Evolutionary conservation across 176 grass and related monocot species (phyloP), one percentile per base, ranked within the genome.

Genomic region (Hordeum marinum): DNA sequence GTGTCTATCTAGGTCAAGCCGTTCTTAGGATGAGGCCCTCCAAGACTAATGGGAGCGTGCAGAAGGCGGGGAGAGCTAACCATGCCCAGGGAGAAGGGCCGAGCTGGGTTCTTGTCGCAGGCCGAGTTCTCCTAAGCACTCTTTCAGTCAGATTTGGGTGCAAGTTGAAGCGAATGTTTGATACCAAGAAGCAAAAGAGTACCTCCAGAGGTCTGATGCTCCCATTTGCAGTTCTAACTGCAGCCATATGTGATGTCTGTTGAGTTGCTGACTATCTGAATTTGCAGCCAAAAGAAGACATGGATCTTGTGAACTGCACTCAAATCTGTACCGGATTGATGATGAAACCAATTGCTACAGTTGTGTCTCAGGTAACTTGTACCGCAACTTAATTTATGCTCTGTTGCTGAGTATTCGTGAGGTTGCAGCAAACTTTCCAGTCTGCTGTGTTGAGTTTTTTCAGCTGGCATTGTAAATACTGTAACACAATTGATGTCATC

Each of bases 51-150:
- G 85, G 87, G 64, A 79, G 85, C 77, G 78, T 88, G 63, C 83
- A 89, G 82, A 93, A 90, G 80, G 40, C 64, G 50, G 37, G 50
- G 72, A 93, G 73, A 50, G 46, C 20, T 63, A 88, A 78, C 70
- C 63, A 87, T 88, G 23, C 46, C 76, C 95, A 91, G 90, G 68
- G 81, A 43, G 87, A 87, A 42, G 85, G 91, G 62, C 72, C 89
- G 76, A 98, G 83, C 74, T 98, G 93, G 93, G 77, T 92, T 79
- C 72, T 98, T 85, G 80, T 98, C 78, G 87, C 93, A 6, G 91
- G 89, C 63, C 89, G 87, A 64, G 75, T 90, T 76, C 85, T 98
- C 31, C 77, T 98, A 1, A 98, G 96, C 80, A 95, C 89, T 4
- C 85, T 98, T 82, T 93, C 96, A 67, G 63, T 95, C 35, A 91